phyloP scores from a whole-genome alignment of 257 asterid genomes.

The Apocynum venetum region DNA sequence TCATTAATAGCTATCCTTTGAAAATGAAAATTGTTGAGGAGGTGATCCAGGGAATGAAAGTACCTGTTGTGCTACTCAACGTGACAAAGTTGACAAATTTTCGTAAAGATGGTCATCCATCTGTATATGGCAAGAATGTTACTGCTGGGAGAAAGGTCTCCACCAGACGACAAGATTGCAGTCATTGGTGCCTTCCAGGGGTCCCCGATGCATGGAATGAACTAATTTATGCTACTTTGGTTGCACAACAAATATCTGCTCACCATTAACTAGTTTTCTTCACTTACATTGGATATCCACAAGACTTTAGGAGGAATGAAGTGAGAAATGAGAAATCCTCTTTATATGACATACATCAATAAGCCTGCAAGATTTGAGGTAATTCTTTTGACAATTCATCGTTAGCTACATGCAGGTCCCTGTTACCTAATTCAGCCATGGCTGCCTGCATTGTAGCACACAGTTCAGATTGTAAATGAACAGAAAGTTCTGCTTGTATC shows the following conservation, averaged over 20 bases:
- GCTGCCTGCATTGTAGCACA: neutral
- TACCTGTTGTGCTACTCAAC: slow-evolving; percentile 57
- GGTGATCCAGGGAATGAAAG: slow-evolving; percentile 50
- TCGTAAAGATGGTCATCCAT: slow-evolving; percentile 96
- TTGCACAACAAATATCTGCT: slow-evolving; percentile 32
- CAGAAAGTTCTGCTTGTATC: neutral
- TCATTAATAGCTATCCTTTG: slow-evolving; percentile 66
- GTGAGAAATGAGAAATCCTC: neutral
- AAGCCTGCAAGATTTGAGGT: neutral
- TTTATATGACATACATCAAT: neutral
- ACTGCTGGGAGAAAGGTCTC: slow-evolving; percentile 52
- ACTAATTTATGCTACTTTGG: slow-evolving; percentile 71
- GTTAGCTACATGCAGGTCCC: neutral
- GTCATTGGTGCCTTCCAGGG: slow-evolving; percentile 99
- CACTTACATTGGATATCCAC: neutral
- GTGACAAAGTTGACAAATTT: slow-evolving; percentile 75
- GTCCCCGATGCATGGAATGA: slow-evolving; percentile 98
- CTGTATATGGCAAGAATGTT: slow-evolving; percentile 67
- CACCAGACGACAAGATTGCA: slow-evolving; percentile 78
- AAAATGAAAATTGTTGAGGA: slow-evolving; percentile 83
- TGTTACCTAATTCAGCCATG: neutral
- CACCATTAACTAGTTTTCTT: slow-evolving; percentile 9
- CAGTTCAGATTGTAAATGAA: neutral
- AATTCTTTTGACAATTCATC: neutral
- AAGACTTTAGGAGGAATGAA: neutral